phyloP scores from a whole-genome alignment of 176 grass and related monocot genomes.

The Dendrocalamus sinicus region DNA sequence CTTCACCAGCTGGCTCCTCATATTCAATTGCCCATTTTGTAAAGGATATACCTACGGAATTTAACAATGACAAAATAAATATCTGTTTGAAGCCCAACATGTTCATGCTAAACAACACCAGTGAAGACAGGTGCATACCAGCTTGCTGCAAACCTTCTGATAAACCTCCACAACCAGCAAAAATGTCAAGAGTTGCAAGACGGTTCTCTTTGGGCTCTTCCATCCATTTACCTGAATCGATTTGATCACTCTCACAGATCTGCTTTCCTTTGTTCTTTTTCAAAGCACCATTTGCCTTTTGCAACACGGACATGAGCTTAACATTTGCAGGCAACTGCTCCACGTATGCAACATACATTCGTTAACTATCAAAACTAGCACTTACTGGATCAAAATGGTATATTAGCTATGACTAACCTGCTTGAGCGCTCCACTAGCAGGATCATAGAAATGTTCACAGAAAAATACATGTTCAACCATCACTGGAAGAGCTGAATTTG shows the following conservation, averaged over 20 bases:
- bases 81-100: neutral
- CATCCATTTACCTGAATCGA: conserved; percentile 57
- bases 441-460: conserved; percentile 90
- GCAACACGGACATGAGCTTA: conserved; percentile 56
- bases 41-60: conserved; percentile 68
- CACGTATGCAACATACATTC: conserved; percentile 45
- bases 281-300: conserved; percentile 47
- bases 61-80: conserved; percentile 30
- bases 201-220: conserved; percentile 64
- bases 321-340: conserved; percentile 75
- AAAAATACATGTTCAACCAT: conserved; percentile 90
- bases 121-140: conserved; percentile 55
- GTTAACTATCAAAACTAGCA: conserved; percentile 34
- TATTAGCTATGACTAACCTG: conserved; percentile 62
- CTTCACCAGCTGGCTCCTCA: conserved; percentile 93
- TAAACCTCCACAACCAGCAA: conserved; percentile 97
- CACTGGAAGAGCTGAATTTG: conserved; percentile 69
- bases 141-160: conserved; percentile 94
- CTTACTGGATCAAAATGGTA: conserved; percentile 36
- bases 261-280: conserved; percentile 95
- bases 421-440: conserved; percentile 85
- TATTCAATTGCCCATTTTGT: conserved; percentile 99
- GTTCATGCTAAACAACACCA: conserved; percentile 26
- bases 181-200: conserved; percentile 93
- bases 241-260: conserved; percentile 65